These are phyloP conservation scores for Fennellomyces sp. DNA, from an alignment of 371 early-diverging fungal genomes.

Conservation along the genomic window DNA sequence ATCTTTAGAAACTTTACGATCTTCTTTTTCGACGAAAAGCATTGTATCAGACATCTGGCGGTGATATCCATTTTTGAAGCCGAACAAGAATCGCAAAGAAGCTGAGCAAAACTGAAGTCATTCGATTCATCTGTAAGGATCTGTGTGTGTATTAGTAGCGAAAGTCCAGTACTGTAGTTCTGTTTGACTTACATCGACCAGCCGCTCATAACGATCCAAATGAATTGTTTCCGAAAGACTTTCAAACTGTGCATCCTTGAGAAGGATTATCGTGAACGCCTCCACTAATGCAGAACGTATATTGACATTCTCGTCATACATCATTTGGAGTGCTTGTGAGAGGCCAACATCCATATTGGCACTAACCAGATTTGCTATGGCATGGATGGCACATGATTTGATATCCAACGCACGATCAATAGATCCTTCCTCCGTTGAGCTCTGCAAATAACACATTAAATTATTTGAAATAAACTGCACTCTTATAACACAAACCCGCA, in stretches of 20 bases:
- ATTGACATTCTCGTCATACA: constrained; percentile 85
- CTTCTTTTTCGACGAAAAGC: constrained; percentile 77
- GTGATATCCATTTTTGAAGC: constrained; percentile 85
- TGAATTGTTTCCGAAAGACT: constrained; percentile 73
- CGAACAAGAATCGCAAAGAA: constrained; percentile 82
- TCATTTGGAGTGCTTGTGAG: constrained; percentile 82
- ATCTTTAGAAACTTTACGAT: constrained; percentile 72
- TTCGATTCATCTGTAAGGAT: constrained; percentile 49
- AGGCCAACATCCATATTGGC: constrained; percentile 90
- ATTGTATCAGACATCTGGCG: constrained; percentile 66
- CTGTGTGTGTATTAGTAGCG: constrained; percentile 12
- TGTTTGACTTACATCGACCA: constrained; percentile 56
- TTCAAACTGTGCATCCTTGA: constrained; percentile 82
- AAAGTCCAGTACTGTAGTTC: neutral
- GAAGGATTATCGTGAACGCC: constrained; percentile 84
- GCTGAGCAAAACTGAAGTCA: constrained; percentile 70
- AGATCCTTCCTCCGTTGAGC: neutral
- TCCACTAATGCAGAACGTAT: constrained; percentile 87
- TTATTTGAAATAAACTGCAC: neutral
- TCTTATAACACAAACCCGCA: neutral
- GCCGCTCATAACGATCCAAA: constrained; percentile 67
- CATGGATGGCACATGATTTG: constrained; percentile 52
- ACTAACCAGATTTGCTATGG: constrained; percentile 82
- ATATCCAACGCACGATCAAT: neutral
- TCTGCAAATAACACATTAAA: too few species aligned